phyloP scores from a whole-genome alignment of 768 basidiomycete species.

The Tulasnella sp. region DNA sequence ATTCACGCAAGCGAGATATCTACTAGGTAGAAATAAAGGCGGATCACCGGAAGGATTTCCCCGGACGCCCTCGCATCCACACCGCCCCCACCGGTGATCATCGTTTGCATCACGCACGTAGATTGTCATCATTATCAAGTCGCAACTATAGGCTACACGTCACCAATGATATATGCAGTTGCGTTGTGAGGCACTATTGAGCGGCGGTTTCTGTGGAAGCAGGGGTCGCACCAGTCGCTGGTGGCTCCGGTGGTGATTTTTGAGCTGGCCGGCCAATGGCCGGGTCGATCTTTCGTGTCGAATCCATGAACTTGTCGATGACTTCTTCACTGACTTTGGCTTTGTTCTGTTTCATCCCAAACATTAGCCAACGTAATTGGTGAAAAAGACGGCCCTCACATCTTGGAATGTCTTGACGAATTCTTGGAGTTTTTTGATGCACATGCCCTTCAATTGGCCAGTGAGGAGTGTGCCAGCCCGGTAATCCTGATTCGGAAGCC shows the following conservation, averaged over 20 bases:
- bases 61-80: background rate
- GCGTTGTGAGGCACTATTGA: background rate
- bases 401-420: conserved; percentile 87
- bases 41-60: conserved; percentile 9
- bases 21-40: background rate
- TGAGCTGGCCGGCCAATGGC: conserved; percentile 26
- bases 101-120: background rate
- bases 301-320: conserved; percentile 75
- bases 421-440: conserved; percentile 75
- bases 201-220: background rate
- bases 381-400: conserved; percentile 33
- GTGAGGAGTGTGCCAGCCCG: conserved; percentile 82
- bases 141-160: background rate
- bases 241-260: background rate
- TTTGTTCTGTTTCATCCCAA: conserved; percentile 54
- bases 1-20: background rate
- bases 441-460: conserved; percentile 84
- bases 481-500: conserved; percentile 65
- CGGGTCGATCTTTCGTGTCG: conserved; percentile 64
- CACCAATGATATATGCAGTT: background rate
- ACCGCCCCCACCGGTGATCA: background rate
- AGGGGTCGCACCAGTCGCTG: background rate
- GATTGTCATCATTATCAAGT: background rate
- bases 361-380: background rate
- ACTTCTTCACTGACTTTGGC: conserved; percentile 75